Evolutionary conservation across 768 basidiomycete species (phyloP).

Genomic region (Grammothele lineata): DNA sequence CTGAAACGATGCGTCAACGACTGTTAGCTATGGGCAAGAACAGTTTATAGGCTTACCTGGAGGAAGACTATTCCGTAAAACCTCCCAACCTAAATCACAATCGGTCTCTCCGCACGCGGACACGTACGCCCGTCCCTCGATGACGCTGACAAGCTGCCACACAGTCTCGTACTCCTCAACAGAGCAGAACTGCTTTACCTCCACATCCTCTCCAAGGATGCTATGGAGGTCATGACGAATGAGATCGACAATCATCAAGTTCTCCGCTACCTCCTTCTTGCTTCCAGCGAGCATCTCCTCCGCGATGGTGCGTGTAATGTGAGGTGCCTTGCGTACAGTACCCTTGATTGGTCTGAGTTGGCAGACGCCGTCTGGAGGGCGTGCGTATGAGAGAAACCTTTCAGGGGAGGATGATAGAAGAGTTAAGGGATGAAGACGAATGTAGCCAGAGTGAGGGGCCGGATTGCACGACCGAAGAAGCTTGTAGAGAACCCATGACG

Average conservation of each 20-base stretch:
- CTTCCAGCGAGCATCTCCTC: slow-evolving; percentile 59
- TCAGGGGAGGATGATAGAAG: slow-evolving; percentile 89
- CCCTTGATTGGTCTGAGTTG: slow-evolving; percentile 96
- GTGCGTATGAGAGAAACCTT: slow-evolving; percentile 80
- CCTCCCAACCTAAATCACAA: slow-evolving; percentile 68
- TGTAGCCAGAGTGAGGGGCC: slow-evolving; percentile 82
- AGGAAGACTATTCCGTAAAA: slow-evolving; percentile 74
- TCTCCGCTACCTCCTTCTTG: slow-evolving; percentile 91
- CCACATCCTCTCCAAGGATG: slow-evolving; percentile 76
- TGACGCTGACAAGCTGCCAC: slow-evolving; percentile 93
- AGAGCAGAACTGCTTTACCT: slow-evolving; percentile 78
- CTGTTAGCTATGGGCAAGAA: background rate
- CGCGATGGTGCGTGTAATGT: slow-evolving; percentile 60
- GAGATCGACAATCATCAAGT: slow-evolving; percentile 97
- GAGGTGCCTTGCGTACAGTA: slow-evolving; percentile 70
- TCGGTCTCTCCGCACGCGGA: slow-evolving; percentile 15
- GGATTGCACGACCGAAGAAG: slow-evolving; percentile 72
- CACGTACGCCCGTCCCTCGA: slow-evolving; percentile 59
- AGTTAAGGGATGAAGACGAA: slow-evolving; percentile 72
- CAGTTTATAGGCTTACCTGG: slow-evolving; percentile 54
- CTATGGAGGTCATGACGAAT: slow-evolving; percentile 90
- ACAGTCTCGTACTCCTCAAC: slow-evolving; percentile 94
- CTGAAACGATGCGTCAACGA: slow-evolving; percentile 32
- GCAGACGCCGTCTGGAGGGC: slow-evolving; percentile 57
- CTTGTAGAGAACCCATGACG: slow-evolving; percentile 76